Evolutionary conservation across 768 basidiomycete species (phyloP), one percentile per base, ranked within the genome.

Genomic region (Trichaptum fuscoviolaceum): DNA sequence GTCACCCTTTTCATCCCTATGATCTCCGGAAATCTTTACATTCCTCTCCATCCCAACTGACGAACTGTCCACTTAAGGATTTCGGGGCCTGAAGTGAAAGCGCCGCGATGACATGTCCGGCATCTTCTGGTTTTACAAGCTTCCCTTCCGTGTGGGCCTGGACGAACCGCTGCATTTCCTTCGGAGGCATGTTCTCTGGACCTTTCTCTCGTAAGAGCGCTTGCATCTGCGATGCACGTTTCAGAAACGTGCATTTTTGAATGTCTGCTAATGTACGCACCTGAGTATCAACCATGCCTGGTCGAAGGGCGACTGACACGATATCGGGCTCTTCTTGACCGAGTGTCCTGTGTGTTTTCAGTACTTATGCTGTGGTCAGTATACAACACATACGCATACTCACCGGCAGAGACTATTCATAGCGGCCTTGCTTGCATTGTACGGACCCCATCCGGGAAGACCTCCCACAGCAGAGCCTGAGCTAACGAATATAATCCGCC

Each of bases 381-480:
- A 30, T 8, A 30, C 8, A 2, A 20, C 34, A 27, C 7, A 61
- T 23, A 35, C n/a, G 25, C 58, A 58, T 24, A 69, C 73, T 35
- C 72, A 89, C 92, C 91, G 85, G 78, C 87, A 88, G 58, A 97
- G 79, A 24, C 89, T 90, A 75, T 96, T 97, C 87, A 95, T 82
- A 1, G 93, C 94, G 0, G 96, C 94, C 75, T 98, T 96, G 66
- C 84, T 81, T 12, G 95, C 89, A 68, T 85, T 91, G 75, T 93
- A 94, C 0, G 91, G 84, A 0, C 86, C 93, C 93, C 92, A 96
- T 2, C 86, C 89, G 7, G 85, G 75, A 0, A 75, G 82, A 18
- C 83, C 85, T 63, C 88, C 87, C 18, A 84, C 82, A 9, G 94
- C 90, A 10, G 93, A 89, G 12, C 95, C 96, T 18, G 92, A 95